Evolutionary conservation across 2,329 filamentous ascomycete species (phyloP).

Genomic region (Trichoderma koningii): DNA sequence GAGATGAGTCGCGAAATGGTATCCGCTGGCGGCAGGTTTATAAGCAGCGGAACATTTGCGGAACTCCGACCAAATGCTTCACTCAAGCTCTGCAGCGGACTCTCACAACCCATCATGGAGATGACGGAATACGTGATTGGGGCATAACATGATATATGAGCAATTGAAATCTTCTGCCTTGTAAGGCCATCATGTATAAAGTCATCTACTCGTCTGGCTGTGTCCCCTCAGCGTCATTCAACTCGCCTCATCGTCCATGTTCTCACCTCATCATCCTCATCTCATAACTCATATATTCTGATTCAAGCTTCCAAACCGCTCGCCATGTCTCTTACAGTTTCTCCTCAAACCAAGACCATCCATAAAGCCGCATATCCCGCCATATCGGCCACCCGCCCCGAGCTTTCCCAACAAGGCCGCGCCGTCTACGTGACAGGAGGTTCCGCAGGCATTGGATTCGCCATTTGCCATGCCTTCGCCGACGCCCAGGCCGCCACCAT

Average conservation of each 20-base stretch:
- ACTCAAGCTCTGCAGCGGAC: no score
- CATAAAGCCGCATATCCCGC: conserved; percentile 41
- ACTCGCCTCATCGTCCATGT: neutral
- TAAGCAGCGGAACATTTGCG: conserved; percentile 30
- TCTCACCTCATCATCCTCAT: neutral
- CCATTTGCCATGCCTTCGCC: conserved; percentile 59
- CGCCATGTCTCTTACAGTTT: conserved; percentile 12
- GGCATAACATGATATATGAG: no score
- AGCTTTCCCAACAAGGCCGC: conserved; percentile 43
- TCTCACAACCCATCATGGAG: no score
- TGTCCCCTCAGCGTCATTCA: neutral
- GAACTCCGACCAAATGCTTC: conserved; percentile 5
- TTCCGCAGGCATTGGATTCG: conserved; percentile 63
- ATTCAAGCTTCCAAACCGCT: neutral
- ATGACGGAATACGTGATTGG: no score
- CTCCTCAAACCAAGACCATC: conserved; percentile 36
- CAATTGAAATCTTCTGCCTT: no score
- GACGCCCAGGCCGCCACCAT: conserved; percentile 42
- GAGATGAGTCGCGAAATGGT: neutral
- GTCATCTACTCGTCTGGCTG: no score
- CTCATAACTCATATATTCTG: no score
- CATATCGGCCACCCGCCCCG: conserved; percentile 42
- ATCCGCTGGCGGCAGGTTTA: neutral
- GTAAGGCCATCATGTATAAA: no score
- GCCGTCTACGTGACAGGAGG: conserved; percentile 68